Base-by-base conservation (phyloP, 148 eudicot genomes). In the Diospyros kaki region DNA sequence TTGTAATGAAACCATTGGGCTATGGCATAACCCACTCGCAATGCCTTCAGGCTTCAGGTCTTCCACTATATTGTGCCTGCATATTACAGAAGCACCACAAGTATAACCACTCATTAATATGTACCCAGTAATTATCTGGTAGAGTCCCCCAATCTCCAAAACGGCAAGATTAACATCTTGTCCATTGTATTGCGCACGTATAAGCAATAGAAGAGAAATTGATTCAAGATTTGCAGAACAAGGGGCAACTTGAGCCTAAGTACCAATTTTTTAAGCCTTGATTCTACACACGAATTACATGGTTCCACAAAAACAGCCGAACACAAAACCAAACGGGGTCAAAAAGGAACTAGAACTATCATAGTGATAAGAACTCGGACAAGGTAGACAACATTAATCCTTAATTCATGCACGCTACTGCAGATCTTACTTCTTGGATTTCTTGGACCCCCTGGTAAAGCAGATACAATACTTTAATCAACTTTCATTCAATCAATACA, bases 371-470 rank as follows among this genome's bases (percentile, higher is more conserved):
- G 43, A 58, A 41, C 61, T 43, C 53, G 41, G 12, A 68, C 9
- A 51, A 4, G 39, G 41, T 51, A 6, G 1, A 1, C 18, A 51
- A 43, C 52, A 52, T 50, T 38, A 13, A 51, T 12, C 41, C 73
- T 9, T 52, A 28, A 28, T 28, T 28, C 28, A 28, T 28, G 28
- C 90, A 86, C 39, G 85, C 87, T 43, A 13, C 85, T 72, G 89
- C 91, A 9, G 85, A 88, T 73, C 58, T 86, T 84, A 87, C 77
- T 84, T 87, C 87, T 87, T 84, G 4, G 86, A 64, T 53, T 87
- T 87, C 82, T 87, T 87, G 13, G 87, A 56, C 13, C 43, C 83
- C 82, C 89, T 86, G 87, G 40, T 0, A 28, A 60, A 50, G 28
- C 58, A 73, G 3, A 64, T 48, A 4, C 69, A 9, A 54, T 62